phyloP scores from a whole-genome alignment of 202 grass and related monocot genomes.

The Panicum hallii region DNA sequence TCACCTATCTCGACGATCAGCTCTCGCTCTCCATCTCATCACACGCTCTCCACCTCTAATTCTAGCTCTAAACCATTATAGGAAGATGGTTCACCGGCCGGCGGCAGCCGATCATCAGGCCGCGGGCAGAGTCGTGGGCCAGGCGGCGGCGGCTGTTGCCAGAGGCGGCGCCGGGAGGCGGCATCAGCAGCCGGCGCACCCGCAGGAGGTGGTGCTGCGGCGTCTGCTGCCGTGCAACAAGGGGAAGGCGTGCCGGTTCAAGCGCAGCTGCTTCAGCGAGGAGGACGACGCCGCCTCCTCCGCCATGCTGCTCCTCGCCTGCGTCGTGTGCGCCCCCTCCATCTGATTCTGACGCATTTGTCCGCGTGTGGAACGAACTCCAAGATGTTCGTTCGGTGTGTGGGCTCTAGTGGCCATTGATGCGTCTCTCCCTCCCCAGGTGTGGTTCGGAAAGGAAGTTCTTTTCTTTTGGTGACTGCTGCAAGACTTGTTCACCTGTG shows the following conservation, averaged over 20 bases:
- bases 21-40: too few relatives aligned
- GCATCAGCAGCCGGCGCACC: slow-evolving; percentile 34
- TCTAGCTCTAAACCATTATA: neutral
- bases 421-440: neutral
- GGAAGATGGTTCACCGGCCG: slow-evolving; percentile 58
- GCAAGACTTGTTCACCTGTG: too few relatives aligned
- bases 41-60: neutral
- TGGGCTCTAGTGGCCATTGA: neutral
- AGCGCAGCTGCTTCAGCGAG: slow-evolving; percentile 84
- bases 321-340: slow-evolving; percentile 65
- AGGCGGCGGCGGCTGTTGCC: slow-evolving; percentile 19
- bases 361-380: too few relatives aligned
- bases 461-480: too few relatives aligned
- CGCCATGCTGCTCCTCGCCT: slow-evolving; percentile 82
- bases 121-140: neutral
- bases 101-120: slow-evolving; percentile 31
- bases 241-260: slow-evolving; percentile 85
- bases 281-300: slow-evolving; percentile 73
- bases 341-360: neutral
- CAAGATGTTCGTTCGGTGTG: too few relatives aligned
- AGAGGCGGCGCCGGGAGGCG: slow-evolving; percentile 36
- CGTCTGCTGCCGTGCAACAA: slow-evolving; percentile 81
- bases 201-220: slow-evolving; percentile 43
- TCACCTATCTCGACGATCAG: too few relatives aligned
- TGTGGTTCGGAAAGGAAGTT: too few relatives aligned